Percentiles rank a stretch among this genome's conserved stretches.
Evolutionary conservation across 2,329 filamentous ascomycete species (phyloP).

Genomic region (Aspergillus sp.): DNA sequence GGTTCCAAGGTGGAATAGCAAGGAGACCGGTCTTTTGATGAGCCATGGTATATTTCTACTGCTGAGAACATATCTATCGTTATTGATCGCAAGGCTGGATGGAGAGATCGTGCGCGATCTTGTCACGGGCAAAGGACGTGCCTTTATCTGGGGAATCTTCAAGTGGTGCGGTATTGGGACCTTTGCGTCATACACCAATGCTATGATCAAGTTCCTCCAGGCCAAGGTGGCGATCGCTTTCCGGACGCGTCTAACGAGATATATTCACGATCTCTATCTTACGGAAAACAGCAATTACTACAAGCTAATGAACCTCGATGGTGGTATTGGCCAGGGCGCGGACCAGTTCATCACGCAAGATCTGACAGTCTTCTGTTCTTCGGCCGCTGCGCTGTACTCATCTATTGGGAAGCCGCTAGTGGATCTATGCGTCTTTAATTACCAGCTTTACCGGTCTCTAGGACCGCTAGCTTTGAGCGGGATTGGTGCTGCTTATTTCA

Average conservation of each 20-base stretch:
- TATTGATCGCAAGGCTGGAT: conserved; percentile 86
- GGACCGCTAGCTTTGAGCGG: conserved; percentile 82
- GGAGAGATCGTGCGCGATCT: conserved; percentile 94
- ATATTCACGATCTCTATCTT: conserved; percentile 94
- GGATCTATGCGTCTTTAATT: conserved; percentile 97
- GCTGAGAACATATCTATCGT: conserved; percentile 84
- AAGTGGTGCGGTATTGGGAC: conserved; percentile 96
- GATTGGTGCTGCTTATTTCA: conserved; percentile 84
- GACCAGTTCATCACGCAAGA: conserved; percentile 99
- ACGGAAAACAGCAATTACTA: conserved; percentile 96
- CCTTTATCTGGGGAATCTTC: conserved; percentile 78
- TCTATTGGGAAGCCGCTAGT: conserved; percentile 96
- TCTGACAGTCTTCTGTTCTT: conserved; percentile 87
- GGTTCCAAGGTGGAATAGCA: conserved; percentile 91
- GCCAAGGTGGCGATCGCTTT: conserved; percentile 98
- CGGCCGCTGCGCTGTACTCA: conserved; percentile 87
- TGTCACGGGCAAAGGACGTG: conserved; percentile 85
- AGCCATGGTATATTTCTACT: conserved; percentile 87
- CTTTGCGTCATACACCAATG: conserved; percentile 93
- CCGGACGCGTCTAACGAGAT: conserved; percentile 85
- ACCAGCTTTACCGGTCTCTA: conserved; percentile 86
- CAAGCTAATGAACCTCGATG: conserved; percentile 86
- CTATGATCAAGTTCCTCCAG: conserved; percentile 98
- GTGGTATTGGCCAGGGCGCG: conserved; percentile 81
- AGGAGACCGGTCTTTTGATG: conserved; percentile 83